Percentiles rank a stretch among this genome's conserved stretches.
These are phyloP conservation scores for Talinum fruticosum DNA, from an alignment of 148 eudicot genomes.

Conservation along the genomic window DNA sequence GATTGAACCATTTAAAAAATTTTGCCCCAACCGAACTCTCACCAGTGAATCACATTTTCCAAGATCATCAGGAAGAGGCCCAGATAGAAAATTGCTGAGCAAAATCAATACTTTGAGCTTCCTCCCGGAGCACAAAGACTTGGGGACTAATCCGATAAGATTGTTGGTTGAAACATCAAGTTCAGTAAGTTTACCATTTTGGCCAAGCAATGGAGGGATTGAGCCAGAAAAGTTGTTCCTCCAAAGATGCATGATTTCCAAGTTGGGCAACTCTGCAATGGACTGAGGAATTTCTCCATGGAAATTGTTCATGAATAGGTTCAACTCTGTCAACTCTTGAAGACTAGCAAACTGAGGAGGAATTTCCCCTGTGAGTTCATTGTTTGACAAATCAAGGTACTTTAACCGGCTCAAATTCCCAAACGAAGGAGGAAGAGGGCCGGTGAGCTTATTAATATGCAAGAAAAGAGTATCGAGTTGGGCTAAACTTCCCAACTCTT, in stretches of 20 bases:
- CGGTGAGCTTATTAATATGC: not conserved
- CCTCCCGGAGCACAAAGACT: constrained; percentile 43
- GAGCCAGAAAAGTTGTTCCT: constrained; percentile 51
- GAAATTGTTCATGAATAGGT: constrained; percentile 50
- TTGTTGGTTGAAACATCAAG: constrained; percentile 56
- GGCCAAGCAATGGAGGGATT: constrained; percentile 51
- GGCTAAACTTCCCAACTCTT: not conserved
- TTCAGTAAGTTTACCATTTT: constrained; percentile 33
- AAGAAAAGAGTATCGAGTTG: not conserved
- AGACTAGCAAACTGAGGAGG: not conserved
- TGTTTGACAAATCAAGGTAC: not conserved
- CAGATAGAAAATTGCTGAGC: constrained; percentile 51
- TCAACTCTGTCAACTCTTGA: constrained; percentile 12
- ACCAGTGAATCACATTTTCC: constrained; percentile 40
- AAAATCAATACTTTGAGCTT: constrained; percentile 42
- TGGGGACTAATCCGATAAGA: constrained; percentile 49
- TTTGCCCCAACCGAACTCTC: constrained; percentile 50
- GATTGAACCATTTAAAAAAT: constrained; percentile 46
- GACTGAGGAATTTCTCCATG: constrained; percentile 43
- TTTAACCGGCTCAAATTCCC: not conserved
- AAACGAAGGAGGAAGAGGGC: not conserved
- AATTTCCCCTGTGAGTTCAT: not conserved
- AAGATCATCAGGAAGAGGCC: constrained; percentile 45
- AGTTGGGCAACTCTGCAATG: constrained; percentile 40
- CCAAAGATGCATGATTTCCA: constrained; percentile 48